Conservation (phyloP, 441 rosid species). For the Erodium moschatum region DNA sequence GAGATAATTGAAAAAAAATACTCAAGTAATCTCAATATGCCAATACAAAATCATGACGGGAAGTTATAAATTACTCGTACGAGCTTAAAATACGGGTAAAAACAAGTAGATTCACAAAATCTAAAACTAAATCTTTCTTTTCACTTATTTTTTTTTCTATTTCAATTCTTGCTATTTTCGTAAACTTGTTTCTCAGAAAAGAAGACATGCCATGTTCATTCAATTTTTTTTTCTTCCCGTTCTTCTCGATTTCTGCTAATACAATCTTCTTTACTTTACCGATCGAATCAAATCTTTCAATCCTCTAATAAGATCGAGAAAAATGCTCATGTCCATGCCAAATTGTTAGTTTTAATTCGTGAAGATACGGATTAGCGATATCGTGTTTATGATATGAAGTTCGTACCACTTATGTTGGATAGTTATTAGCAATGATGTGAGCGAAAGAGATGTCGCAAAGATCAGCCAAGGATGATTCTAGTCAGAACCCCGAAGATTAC, state of each 20-base stretch:
- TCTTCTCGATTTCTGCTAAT: background rate
- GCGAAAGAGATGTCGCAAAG: background rate
- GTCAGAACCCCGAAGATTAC: background rate
- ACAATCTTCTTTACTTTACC: too few relatives aligned
- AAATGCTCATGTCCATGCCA: too few relatives aligned
- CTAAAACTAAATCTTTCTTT: background rate
- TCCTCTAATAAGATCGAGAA: too few relatives aligned
- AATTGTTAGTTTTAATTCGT: too few relatives aligned
- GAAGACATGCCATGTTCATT: background rate
- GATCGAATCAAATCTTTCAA: too few relatives aligned
- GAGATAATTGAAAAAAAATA: too few relatives aligned
- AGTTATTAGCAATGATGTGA: too few relatives aligned
- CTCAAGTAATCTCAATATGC: too few relatives aligned
- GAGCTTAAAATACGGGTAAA: background rate
- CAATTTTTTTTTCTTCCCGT: background rate
- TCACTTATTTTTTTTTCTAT: too few relatives aligned
- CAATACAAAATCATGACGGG: background rate
- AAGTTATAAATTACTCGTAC: background rate
- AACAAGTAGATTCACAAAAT: background rate
- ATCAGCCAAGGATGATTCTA: background rate
- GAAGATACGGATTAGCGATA: too few relatives aligned
- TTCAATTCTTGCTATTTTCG: background rate
- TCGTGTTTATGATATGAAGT: too few relatives aligned
- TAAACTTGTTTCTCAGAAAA: background rate
- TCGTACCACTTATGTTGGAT: background rate